phyloP scores from a whole-genome alignment of 805 yeast genomes.

The Candida vartiovaarae region DNA sequence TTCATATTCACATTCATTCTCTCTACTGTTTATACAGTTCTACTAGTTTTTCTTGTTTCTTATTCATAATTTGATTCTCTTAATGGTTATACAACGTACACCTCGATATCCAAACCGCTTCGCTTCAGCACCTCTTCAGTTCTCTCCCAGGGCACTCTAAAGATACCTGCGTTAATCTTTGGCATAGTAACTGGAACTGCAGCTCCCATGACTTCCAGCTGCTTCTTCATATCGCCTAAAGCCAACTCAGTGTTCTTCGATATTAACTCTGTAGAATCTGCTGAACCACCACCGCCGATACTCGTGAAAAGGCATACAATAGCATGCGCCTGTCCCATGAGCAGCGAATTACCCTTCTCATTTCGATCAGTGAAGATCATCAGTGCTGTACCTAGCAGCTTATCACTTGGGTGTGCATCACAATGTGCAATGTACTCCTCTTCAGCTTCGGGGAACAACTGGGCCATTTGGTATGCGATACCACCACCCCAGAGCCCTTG shows the following conservation, averaged over 20 bases:
- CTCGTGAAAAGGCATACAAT: constrained; percentile 72
- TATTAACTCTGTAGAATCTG: constrained; percentile 39
- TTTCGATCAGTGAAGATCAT: constrained; percentile 30
- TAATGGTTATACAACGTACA: constrained; percentile 33
- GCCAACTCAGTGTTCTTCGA: constrained; percentile 44
- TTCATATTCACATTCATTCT: too few relatives aligned
- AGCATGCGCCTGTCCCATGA: constrained; percentile 16
- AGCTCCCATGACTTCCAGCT: constrained; percentile 21
- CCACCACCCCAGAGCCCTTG: constrained; percentile 85
- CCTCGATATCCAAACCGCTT: constrained; percentile 31
- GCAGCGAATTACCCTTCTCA: constrained; percentile 27
- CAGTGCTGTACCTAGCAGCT: constrained; percentile 49
- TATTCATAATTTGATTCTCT: too few relatives aligned
- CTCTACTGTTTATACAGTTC: too few relatives aligned
- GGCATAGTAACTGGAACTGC: constrained; percentile 51
- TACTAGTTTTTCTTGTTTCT: too few relatives aligned
- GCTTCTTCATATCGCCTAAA: constrained; percentile 36
- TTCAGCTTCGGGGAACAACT: constrained; percentile 52
- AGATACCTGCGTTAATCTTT: constrained; percentile 73
- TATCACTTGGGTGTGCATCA: constrained; percentile 16
- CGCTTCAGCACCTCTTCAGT: constrained; percentile 48
- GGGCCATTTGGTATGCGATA: constrained; percentile 53
- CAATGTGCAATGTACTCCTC: constrained; percentile 31
- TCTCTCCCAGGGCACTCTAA: constrained; percentile 69
- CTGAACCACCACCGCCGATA: constrained; percentile 37